These are phyloP conservation scores for Arthrinium puccinioides DNA, from an alignment of 2,329 filamentous ascomycete genomes.

Conservation along the genomic window DNA sequence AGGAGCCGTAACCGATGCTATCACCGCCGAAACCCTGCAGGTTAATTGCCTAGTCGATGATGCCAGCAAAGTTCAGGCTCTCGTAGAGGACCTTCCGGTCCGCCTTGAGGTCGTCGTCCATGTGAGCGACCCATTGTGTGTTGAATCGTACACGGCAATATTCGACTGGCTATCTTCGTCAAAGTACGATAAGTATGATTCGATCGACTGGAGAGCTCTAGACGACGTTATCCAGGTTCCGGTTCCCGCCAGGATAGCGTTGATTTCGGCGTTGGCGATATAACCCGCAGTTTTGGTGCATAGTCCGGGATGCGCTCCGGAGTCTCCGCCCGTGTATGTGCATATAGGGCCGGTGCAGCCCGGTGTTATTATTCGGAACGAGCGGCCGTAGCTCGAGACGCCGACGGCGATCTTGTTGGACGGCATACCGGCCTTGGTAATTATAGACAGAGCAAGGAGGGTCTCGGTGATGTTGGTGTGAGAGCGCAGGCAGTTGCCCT, in stretches of 20 bases:
- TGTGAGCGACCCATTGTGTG: conserved; percentile 8
- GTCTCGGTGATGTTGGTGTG: conserved; percentile 31
- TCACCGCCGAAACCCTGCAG: conserved; percentile 10
- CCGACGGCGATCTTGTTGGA: conserved; percentile 24
- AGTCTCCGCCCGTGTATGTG: neutral
- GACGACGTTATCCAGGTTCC: neutral
- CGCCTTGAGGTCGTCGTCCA: conserved; percentile 14
- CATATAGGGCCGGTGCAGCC: conserved; percentile 24
- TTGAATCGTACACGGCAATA: no score
- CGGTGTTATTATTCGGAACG: conserved; percentile 22
- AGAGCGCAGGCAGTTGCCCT: conserved; percentile 22
- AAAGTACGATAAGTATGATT: no score
- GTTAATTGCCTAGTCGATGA: conserved; percentile 25
- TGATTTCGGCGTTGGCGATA: conserved; percentile 20
- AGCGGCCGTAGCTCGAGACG: conserved; percentile 25
- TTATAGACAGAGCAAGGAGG: conserved; percentile 23
- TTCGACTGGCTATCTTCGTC: no score
- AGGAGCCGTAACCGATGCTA: neutral
- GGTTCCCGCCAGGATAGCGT: conserved; percentile 1
- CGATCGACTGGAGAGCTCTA: neutral
- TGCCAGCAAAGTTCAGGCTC: conserved; percentile 18
- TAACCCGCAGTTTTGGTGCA: conserved; percentile 4
- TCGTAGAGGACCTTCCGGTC: conserved; percentile 13
- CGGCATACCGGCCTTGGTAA: conserved; percentile 32
- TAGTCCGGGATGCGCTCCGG: neutral